phyloP scores from a whole-genome alignment of 352 stramenopile genomes.

The Globisporangium viniferum region DNA sequence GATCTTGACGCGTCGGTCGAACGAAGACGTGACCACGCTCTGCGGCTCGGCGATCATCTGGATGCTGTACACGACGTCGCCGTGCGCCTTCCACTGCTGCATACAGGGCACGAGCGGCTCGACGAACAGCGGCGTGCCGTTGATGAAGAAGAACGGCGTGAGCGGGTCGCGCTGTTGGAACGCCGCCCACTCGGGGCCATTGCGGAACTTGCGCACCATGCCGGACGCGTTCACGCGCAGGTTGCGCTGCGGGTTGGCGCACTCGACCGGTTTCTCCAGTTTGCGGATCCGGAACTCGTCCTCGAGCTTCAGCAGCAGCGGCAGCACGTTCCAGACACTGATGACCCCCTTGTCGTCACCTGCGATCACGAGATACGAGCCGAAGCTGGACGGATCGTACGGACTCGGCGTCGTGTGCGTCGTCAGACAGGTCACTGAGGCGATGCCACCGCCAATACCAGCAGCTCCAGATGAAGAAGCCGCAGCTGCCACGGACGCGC shows the following conservation, averaged over 20 bases:
- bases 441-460: conserved; percentile 22
- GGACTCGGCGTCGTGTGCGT: conserved; percentile 25
- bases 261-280: conserved; percentile 58
- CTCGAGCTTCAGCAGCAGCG: conserved; percentile 57
- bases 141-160: conserved; percentile 57
- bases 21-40: conserved; percentile 74
- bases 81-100: conserved; percentile 68
- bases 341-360: conserved; percentile 80
- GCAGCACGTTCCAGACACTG: conserved; percentile 67
- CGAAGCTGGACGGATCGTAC: conserved; percentile 25
- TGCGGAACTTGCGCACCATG: conserved; percentile 69
- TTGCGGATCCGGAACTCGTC: conserved; percentile 37
- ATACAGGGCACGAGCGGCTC: conserved; percentile 29
- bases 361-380: conserved; percentile 52
- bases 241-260: conserved; percentile 67
- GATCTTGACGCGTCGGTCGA: conserved; percentile 76
- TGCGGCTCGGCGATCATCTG: conserved; percentile 66
- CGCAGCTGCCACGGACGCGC: conserved; percentile 6
- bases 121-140: conserved; percentile 44
- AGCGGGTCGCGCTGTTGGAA: conserved; percentile 50
- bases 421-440: conserved; percentile 47
- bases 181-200: conserved; percentile 56
- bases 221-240: conserved; percentile 63
- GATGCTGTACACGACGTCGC: conserved; percentile 73
- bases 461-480: conserved; percentile 1